Evolutionary conservation across 2,329 filamentous ascomycete genomes (phyloP), one percentile per base, ranked within the genome.

Genomic region (Venturia carpophila): DNA sequence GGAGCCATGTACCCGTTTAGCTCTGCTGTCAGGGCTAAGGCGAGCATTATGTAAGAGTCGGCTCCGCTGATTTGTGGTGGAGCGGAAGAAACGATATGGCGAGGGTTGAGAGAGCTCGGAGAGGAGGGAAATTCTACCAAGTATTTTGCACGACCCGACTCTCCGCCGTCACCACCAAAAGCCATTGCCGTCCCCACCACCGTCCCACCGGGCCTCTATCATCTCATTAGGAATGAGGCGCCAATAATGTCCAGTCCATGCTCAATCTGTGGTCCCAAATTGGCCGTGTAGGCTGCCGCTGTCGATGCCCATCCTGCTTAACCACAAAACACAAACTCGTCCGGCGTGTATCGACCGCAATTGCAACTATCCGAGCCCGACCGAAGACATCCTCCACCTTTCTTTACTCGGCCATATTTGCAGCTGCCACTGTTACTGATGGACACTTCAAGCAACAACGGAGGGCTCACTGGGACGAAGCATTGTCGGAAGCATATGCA

Each of bases 351-450:
- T 64, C 37, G 10, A 47, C 39, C 6, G 49, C 30, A 52, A 45
- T 52, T 21, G 61, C 45, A 24, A 45, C n/a, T 17, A 27, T 63
- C 42, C n/a, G 55, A 55, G 15, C 55, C 45, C 24, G 55, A 79
- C 78, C 49, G 74, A 79, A 70, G 76, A 81, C 74, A 78, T 86
- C 71, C 2, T 76, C 76, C 42, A 89, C 87, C 30, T 83, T 87
- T 47, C 83, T 82, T 72, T 90, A 90, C 71, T 87, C 87, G 34
- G 84, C 85, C 42, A 82, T 88, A 64, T 83, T 89, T 70, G 87
- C 85, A 5, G 83, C 84, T 1, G 87, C 86, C 1, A 82, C 86
- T 13, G 77, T 88, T 3, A 77, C 83, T 39, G 88, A 91, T 72
- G 83, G 83, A 6, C 77, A 79, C 37, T 73, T 76, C 39, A 90